These are phyloP conservation scores for Zygosaccharomyces lentus DNA, from an alignment of 805 yeast genomes.

Conservation along the genomic window DNA sequence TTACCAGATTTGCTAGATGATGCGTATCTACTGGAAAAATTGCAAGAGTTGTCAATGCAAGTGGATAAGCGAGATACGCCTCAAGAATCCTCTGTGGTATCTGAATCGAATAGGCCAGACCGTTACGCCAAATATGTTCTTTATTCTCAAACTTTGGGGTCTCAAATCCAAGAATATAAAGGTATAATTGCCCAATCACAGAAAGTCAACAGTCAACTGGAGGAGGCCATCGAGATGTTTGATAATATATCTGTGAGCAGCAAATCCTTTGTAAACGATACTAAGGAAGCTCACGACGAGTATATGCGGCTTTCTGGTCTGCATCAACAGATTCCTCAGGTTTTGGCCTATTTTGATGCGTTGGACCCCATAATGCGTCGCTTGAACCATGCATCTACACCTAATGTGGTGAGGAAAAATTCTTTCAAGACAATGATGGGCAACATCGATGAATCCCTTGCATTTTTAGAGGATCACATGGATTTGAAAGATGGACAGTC, in stretches of 20 bases:
- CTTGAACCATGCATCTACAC: slow-evolving; percentile 66
- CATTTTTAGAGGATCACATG: slow-evolving; percentile 50
- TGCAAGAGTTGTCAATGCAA: slow-evolving; percentile 19
- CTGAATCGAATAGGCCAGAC: background rate
- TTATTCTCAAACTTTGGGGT: slow-evolving; percentile 28
- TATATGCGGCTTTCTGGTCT: slow-evolving; percentile 47
- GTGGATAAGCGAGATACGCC: background rate
- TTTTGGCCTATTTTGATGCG: slow-evolving; percentile 61
- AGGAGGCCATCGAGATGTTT: slow-evolving; percentile 33
- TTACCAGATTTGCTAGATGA: slow-evolving; percentile 29
- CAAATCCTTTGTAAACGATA: slow-evolving; percentile 41
- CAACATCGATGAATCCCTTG: slow-evolving; percentile 63
- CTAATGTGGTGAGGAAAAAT: slow-evolving; percentile 52
- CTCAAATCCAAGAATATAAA: slow-evolving; percentile 39
- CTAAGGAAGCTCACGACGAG: slow-evolving; percentile 42
- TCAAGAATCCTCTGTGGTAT: background rate
- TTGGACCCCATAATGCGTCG: slow-evolving; percentile 65
- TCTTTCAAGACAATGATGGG: slow-evolving; percentile 51
- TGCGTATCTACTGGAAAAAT: slow-evolving; percentile 20
- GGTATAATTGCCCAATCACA: slow-evolving; percentile 38
- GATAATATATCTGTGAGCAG: slow-evolving; percentile 31
- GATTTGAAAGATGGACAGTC: slow-evolving; percentile 67
- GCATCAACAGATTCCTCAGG: slow-evolving; percentile 54
- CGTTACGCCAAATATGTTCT: slow-evolving; percentile 19
- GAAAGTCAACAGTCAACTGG: slow-evolving; percentile 30